Evolutionary conservation across 2,329 filamentous ascomycete species (phyloP), one percentile per base, ranked within the genome.

Genomic region (Stagonosporopsis vannaccii): DNA sequence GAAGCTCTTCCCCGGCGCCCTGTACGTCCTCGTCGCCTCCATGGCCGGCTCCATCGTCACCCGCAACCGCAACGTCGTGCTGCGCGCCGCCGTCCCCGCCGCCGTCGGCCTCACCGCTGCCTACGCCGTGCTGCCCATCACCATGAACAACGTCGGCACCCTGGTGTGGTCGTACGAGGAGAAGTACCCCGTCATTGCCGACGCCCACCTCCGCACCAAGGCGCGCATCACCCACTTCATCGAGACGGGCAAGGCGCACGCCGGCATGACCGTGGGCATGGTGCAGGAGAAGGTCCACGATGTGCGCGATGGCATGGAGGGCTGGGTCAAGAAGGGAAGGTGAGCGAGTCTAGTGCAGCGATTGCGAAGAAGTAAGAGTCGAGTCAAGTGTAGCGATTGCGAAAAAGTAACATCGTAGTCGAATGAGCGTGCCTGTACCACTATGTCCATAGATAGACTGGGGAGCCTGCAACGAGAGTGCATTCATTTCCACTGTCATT

Each of bases 11-110:
- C 95, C 95, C 30, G 94, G 94, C 23, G 83, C 87, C 57, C 87
- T 98, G 66, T 98, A 98, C 80, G 92, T 98, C 42, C 85, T 97
- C 26, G 93, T 99, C 43, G 89, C 93, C 37, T 88, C 91, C 69
- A 97, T 99, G 93, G 91, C 95, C 32, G 95, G 94, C 67, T 92
- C 87, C 77, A 98, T 99, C 75, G 82, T 97, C 51, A 87, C 91
- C 51, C 87, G 94, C 61, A 96, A 96, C 82, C 88, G 94, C 68
- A 93, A 90, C 77, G 84, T 98, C 61, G 76, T 97, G 60, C 81
- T 99, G 50, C 88, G 95, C 65, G 87, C 89, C 50, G 82, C 88
- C 2, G 84, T 90, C 2, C 95, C 95, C 11, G 78, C 94, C 45
- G 87, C 88, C 19, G 86, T 97, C 39, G 95, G 93, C 64, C 80